phyloP scores from a whole-genome alignment of 805 yeast genomes.

The Candida caryicola region DNA sequence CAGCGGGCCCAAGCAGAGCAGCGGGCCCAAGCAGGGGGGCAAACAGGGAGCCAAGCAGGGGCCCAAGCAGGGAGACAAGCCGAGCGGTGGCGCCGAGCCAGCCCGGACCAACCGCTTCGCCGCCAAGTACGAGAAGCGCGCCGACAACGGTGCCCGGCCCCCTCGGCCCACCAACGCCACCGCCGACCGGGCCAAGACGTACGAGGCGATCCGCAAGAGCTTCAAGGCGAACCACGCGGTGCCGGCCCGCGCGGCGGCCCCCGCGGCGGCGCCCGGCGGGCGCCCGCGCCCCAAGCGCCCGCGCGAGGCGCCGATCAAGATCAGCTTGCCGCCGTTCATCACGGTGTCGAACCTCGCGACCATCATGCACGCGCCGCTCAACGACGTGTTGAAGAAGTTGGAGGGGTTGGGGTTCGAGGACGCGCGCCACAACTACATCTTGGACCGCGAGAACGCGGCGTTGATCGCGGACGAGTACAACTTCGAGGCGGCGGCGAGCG shows the following conservation, averaged over 20 bases:
- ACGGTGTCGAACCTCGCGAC: slow-evolving; percentile 79
- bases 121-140: slow-evolving; percentile 17
- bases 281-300: slow-evolving; percentile 6
- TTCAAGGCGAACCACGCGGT: slow-evolving; percentile 15
- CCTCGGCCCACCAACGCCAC: not conserved
- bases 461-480: slow-evolving; percentile 89
- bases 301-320: slow-evolving; percentile 22
- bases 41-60: not conserved
- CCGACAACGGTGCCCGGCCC: slow-evolving; percentile 1
- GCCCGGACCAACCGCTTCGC: slow-evolving; percentile 35
- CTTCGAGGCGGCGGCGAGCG: slow-evolving; percentile 57
- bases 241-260: no score
- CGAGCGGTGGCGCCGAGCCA: not conserved
- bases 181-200: slow-evolving; percentile 8
- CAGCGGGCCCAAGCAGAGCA: not conserved
- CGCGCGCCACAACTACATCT: slow-evolving; percentile 69
- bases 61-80: not conserved
- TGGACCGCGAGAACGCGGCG: slow-evolving; percentile 83
- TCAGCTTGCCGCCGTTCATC: slow-evolving; percentile 69
- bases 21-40: not conserved
- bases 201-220: slow-evolving; percentile 17
- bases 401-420: slow-evolving; percentile 69
- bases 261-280: slow-evolving; percentile 6
- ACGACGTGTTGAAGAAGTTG: slow-evolving; percentile 56
- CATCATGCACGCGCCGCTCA: slow-evolving; percentile 62